Evolutionary conservation across 306 rosid species (phyloP).

Genomic region (Fragaria nilgerrensis): DNA sequence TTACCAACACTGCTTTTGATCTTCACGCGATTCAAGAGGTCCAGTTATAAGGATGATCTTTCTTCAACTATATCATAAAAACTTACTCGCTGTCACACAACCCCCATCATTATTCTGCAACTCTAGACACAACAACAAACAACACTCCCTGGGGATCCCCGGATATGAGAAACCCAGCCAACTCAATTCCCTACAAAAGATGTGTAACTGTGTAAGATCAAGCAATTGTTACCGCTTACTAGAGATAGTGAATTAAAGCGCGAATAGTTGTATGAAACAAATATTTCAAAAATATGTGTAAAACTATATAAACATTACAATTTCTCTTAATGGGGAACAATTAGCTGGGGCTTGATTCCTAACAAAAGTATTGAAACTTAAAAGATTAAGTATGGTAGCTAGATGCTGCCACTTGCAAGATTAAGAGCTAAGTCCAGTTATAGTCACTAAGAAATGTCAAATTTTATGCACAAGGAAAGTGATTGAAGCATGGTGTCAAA

Average conservation of each 20-base stretch:
- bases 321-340: background rate
- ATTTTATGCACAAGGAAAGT: background rate
- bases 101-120: slow-evolving; percentile 17
- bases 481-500: background rate
- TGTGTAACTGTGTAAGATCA: background rate
- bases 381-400: background rate
- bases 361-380: background rate
- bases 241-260: background rate
- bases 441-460: background rate
- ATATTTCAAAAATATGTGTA: background rate
- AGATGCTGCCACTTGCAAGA: background rate
- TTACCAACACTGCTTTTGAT: background rate
- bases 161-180: slow-evolving; percentile 21
- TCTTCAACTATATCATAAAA: slow-evolving; percentile 15
- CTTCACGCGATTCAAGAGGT: background rate
- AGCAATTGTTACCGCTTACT: background rate
- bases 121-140: slow-evolving; percentile 5
- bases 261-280: background rate
- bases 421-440: background rate
- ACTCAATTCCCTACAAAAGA: slow-evolving; percentile 6
- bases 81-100: slow-evolving; percentile 22
- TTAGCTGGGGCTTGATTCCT: background rate
- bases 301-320: background rate
- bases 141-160: slow-evolving; percentile 12
- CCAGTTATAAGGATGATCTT: background rate